These are phyloP conservation scores for Mycena leptocephala DNA, from an alignment of 768 basidiomycete genomes.

Conservation along the genomic window DNA sequence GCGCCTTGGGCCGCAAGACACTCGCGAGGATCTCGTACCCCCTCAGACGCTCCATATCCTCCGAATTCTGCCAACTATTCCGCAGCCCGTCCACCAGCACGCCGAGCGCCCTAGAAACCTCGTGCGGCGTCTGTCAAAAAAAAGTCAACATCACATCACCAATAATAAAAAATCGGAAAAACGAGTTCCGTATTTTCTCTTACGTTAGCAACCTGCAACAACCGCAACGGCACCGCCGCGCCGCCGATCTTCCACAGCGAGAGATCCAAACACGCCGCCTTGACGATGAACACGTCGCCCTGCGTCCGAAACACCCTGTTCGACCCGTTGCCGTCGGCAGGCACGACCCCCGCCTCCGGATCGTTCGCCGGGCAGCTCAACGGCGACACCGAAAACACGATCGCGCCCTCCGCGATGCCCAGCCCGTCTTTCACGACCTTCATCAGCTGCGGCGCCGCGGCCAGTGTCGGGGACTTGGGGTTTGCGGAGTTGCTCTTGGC, in stretches of 20 bases:
- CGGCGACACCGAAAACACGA: constrained; percentile 62
- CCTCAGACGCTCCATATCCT: constrained; percentile 93
- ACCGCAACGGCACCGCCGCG: constrained; percentile 76
- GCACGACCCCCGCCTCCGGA: constrained; percentile 23
- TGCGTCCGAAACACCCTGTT: constrained; percentile 43
- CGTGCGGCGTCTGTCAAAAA: constrained; percentile 75
- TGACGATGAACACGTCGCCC: constrained; percentile 77
- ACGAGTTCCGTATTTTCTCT: constrained; percentile 40
- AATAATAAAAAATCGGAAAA: not conserved
- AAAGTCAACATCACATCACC: not conserved
- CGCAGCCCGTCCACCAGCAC: constrained; percentile 85
- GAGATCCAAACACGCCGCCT: constrained; percentile 77
- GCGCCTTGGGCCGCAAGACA: constrained; percentile 80
- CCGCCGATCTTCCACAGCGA: constrained; percentile 91
- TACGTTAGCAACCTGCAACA: constrained; percentile 86
- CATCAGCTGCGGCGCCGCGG: constrained; percentile 54
- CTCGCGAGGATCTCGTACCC: constrained; percentile 91
- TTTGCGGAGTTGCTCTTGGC: constrained; percentile 38
- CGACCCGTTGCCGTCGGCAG: constrained; percentile 34
- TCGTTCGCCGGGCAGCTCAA: constrained; percentile 39
- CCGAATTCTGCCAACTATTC: constrained; percentile 94
- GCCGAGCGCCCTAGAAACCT: constrained; percentile 80
- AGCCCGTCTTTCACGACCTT: constrained; percentile 68
- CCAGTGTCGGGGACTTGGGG: constrained; percentile 48
- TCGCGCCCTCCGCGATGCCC: constrained; percentile 55